Evolutionary conservation across 140 eudicot species (phyloP), one percentile per base, ranked within the genome.

Genomic region (Stevia rebaudiana): DNA sequence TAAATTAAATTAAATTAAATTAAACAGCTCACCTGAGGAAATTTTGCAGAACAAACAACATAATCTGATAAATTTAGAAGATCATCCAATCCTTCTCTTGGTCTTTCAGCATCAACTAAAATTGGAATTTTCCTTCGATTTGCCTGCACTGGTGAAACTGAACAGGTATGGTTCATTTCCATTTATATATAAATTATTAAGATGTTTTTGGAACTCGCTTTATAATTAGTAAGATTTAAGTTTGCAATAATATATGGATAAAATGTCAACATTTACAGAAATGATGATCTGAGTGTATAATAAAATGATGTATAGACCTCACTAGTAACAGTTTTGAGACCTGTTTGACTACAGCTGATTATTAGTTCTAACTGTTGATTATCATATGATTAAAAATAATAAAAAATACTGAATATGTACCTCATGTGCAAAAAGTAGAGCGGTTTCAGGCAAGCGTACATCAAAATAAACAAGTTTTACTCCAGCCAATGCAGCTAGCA

Each of bases 141-240:
- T 81, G 98, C 98, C 96, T 92, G 95, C 92, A 83, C 84, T 82
- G 89, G 70, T 81, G 78, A 77, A 58, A 68, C 42, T 65, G 37
- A 78, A 70, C 50, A 40, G 15, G 39, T 54, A 46, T 19, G 30
- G 72, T 62, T 75, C 72, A 68, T 70, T 69, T 59, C 56, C 30
- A 31, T 35, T 64, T 71, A 42, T 63, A 16, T 11, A 42, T 28
- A 28, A 18, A 51, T 61, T 53, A 69, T 47, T 12, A n/a, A 25
- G 28, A 0, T 57, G 25, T 31, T 55, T 55, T 55, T 23, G 17
- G 17, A 24, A 51, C 58, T 51, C 17, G 8, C 4, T 51, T 10
- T 48, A 0, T 48, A 1, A 48, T 48, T 48, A 5, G 3, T 48
- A 12, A 6, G 11, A 19, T 8, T 49, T 18, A 7, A 8, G 6